These are phyloP conservation scores for Malus hybrid DNA, from an alignment of 331 rosid genomes.

Conservation along the genomic window DNA sequence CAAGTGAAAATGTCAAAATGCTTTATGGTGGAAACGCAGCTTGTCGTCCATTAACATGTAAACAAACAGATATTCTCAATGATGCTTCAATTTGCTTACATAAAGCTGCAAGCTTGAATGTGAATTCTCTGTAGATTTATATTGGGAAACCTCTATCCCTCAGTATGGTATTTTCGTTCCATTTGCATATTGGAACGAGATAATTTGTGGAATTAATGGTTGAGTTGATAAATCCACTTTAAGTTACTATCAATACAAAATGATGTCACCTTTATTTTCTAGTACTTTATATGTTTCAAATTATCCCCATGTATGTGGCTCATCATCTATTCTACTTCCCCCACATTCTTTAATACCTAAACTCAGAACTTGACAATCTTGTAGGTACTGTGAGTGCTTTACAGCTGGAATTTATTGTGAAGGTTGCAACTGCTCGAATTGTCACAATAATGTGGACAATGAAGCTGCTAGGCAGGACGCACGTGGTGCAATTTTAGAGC, in stretches of 20 bases:
- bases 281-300: neutral
- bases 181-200: neutral
- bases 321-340: neutral
- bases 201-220: neutral
- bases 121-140: neutral
- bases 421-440: slow-evolving; percentile 62
- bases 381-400: slow-evolving; percentile 79
- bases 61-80: neutral
- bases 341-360: slow-evolving; percentile 1
- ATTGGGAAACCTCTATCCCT: neutral
- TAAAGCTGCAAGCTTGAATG: neutral
- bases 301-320: neutral
- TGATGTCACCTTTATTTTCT: neutral
- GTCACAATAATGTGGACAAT: slow-evolving; percentile 63
- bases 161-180: neutral
- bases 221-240: neutral
- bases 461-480: slow-evolving; percentile 64
- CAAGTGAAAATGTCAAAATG: neutral
- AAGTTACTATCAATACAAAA: neutral
- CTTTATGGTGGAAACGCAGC: neutral
- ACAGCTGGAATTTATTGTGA: slow-evolving; percentile 71
- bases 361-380: slow-evolving; percentile 18
- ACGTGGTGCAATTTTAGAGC: slow-evolving; percentile 52
- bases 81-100: neutral
- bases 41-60: neutral